phyloP scores from a whole-genome alignment of 2,329 filamentous ascomycete genomes.

The Chaetothyriales sp. region DNA sequence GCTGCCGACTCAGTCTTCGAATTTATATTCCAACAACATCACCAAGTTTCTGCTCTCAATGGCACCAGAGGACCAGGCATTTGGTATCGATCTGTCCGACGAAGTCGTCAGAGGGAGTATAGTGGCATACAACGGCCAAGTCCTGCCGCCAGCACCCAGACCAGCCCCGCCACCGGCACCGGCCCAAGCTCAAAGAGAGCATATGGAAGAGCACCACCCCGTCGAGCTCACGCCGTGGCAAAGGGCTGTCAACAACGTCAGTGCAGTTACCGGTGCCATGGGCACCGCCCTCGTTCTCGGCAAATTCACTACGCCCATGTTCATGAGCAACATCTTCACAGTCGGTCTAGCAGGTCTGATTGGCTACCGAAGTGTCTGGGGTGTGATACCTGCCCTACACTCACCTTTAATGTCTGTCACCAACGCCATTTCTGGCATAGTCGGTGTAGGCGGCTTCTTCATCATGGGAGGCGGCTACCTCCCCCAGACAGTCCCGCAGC shows the following conservation, averaged over 20 bases:
- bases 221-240: conserved; percentile 70
- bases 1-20: conserved; percentile 77
- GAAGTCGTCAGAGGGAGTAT: conserved; percentile 79
- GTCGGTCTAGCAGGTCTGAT: conserved; percentile 74
- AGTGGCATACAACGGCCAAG: conserved; percentile 62
- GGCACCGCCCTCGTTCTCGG: conserved; percentile 60
- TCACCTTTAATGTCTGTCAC: conserved; percentile 87
- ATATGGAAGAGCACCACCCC: conserved; percentile 41
- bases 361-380: conserved; percentile 81
- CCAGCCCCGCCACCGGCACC: conserved; percentile 44
- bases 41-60: conserved; percentile 78
- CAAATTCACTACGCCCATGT: conserved; percentile 66
- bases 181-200: conserved; percentile 39
- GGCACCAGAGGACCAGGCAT: conserved; percentile 61
- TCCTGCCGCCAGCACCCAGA: conserved; percentile 62
- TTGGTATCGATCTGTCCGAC: conserved; percentile 66
- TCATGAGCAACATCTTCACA: conserved; percentile 80
- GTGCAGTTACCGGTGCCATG: conserved; percentile 64
- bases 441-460: conserved; percentile 77
- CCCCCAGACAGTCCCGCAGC: conserved; percentile 65
- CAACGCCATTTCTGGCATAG: conserved; percentile 81
- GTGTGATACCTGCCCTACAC: conserved; percentile 68
- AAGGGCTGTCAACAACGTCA: conserved; percentile 62
- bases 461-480: conserved; percentile 72
- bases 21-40: conserved; percentile 86